phyloP scores from a whole-genome alignment of 208 protist species.

The Acanthamoeba castellanii region DNA sequence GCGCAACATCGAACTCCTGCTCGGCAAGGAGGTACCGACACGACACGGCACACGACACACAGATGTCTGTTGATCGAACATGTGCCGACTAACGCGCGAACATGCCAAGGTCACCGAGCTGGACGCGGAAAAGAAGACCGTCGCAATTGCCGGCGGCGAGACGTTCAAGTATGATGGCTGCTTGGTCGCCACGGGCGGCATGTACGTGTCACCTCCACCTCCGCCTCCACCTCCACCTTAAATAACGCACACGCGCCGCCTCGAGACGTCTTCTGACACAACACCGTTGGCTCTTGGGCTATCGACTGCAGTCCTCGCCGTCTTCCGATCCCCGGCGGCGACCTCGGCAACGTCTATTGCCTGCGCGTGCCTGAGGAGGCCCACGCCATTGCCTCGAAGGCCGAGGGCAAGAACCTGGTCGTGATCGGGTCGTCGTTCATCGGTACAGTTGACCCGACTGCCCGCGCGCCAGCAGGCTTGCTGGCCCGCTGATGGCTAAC shows the following conservation, averaged over 20 bases:
- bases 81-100: not conserved
- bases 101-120: conserved; percentile 75
- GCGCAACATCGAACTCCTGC: conserved; percentile 59
- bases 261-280: not conserved
- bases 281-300: not conserved
- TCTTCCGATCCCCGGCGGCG: conserved; percentile 4
- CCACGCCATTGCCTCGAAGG: conserved; percentile 1
- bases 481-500: not conserved
- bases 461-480: too few species aligned
- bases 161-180: conserved; percentile 61
- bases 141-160: conserved; percentile 44
- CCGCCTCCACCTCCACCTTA: too few species aligned
- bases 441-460: not conserved
- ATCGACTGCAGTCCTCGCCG: not conserved
- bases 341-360: conserved; percentile 30
- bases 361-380: conserved; percentile 73
- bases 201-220: conserved; percentile 9
- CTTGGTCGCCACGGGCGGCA: conserved; percentile 74
- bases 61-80: too few species aligned
- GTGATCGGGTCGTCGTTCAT: conserved; percentile 80
- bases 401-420: conserved; percentile 77
- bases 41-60: not conserved
- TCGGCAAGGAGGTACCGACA: conserved; percentile 53
- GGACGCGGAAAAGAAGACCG: conserved; percentile 64
- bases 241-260: too few species aligned